Conservation (phyloP, 371 early-diverging fungal species). For the Fennellomyces sp. region DNA sequence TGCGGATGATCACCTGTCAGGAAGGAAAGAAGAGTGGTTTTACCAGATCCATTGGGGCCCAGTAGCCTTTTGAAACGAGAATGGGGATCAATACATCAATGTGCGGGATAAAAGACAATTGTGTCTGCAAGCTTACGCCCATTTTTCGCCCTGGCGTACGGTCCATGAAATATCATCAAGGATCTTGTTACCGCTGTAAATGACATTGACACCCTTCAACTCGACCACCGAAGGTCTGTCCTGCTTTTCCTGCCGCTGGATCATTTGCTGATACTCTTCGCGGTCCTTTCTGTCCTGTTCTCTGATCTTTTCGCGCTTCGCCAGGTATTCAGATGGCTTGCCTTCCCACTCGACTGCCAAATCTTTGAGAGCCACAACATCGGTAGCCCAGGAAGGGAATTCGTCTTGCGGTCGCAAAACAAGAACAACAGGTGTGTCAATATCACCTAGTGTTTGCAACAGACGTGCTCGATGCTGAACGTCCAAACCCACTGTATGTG, state of each 20-base stretch:
- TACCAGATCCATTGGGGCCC: constrained; percentile 50
- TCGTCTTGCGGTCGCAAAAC: constrained; percentile 61
- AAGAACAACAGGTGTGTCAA: constrained; percentile 44
- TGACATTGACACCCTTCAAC: constrained; percentile 50
- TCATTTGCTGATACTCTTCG: constrained; percentile 3
- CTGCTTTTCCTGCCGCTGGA: background rate
- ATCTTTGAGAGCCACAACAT: constrained; percentile 47
- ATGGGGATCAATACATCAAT: no score
- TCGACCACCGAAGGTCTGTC: constrained; percentile 30
- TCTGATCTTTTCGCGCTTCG: background rate
- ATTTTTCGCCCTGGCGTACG: constrained; percentile 53
- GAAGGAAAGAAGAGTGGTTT: constrained; percentile 64
- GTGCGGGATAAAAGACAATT: no score
- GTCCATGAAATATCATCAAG: constrained; percentile 55
- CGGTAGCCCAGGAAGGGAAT: constrained; percentile 59
- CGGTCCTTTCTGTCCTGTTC: constrained; percentile 10
- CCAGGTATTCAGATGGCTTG: constrained; percentile 27
- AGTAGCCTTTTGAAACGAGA: no score
- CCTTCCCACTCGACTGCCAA: constrained; percentile 31
- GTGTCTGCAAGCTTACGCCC: no score
- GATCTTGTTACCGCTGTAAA: constrained; percentile 45
- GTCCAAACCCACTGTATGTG: constrained; percentile 58
- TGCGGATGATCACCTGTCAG: constrained; percentile 68
- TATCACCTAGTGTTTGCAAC: constrained; percentile 36
- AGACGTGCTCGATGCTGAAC: constrained; percentile 50